Evolutionary conservation across 768 basidiomycete genomes (phyloP).

Genomic region (Chalciporus pseudorubinellus): DNA sequence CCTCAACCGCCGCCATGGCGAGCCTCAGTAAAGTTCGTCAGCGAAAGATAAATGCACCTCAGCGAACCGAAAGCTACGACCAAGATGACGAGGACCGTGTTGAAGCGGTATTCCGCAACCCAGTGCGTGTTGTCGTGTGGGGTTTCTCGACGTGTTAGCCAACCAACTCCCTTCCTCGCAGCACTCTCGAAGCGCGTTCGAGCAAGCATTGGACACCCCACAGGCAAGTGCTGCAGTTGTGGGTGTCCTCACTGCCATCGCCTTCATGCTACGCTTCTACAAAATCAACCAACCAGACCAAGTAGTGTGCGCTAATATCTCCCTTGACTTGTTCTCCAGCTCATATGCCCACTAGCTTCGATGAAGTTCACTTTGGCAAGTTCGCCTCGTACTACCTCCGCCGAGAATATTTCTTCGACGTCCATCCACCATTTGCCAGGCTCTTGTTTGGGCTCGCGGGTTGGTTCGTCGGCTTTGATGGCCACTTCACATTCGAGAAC

Average conservation of each 20-base stretch:
- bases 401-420: conserved; percentile 98
- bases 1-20: conserved; percentile 26
- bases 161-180: conserved; percentile 26
- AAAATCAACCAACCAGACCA: conserved; percentile 94
- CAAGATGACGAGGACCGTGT: conserved; percentile 53
- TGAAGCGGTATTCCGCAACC: conserved; percentile 46
- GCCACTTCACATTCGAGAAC: conserved; percentile 88
- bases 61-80: conserved; percentile 28
- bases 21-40: conserved; percentile 33
- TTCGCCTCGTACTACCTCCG: conserved; percentile 93
- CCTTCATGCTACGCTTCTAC: conserved; percentile 86
- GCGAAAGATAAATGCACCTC: conserved; percentile 19
- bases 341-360: conserved; percentile 57
- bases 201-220: conserved; percentile 59
- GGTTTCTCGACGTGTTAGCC: conserved; percentile 10
- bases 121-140: conserved; percentile 35
- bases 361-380: conserved; percentile 99
- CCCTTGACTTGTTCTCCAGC: background rate
- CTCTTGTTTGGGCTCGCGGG: conserved; percentile 91
- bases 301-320: conserved; percentile 68
- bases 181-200: conserved; percentile 59
- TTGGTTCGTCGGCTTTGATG: conserved; percentile 96
- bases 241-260: conserved; percentile 62
- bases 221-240: conserved; percentile 64
- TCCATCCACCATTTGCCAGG: conserved; percentile 97